Evolutionary conservation across 495 filamentous ascomycete species (phyloP).

Genomic region (Hypoxylon subgilvum): DNA sequence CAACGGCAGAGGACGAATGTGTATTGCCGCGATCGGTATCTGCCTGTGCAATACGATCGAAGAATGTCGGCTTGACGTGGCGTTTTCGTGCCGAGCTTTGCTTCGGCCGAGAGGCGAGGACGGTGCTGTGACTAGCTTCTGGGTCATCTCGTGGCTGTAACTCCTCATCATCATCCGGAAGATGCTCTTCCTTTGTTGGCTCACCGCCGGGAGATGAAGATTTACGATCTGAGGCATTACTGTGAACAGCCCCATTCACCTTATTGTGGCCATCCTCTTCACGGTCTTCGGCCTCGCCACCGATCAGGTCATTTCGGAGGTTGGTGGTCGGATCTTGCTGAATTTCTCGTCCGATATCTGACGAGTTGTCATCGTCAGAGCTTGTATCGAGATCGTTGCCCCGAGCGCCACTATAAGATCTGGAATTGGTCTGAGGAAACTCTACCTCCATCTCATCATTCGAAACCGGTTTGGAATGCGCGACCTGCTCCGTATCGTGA

Average conservation of each 20-base stretch:
- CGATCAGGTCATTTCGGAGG: background rate
- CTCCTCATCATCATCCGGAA: slow-evolving; percentile 2
- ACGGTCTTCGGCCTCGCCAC: background rate
- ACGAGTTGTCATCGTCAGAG: background rate
- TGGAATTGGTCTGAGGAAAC: background rate
- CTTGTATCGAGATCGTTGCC: background rate
- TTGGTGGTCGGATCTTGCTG: slow-evolving; percentile 1
- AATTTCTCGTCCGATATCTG: background rate
- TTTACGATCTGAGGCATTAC: background rate
- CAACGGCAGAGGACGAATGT: slow-evolving; percentile 4
- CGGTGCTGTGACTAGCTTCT: background rate
- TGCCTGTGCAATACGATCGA: slow-evolving; percentile 24
- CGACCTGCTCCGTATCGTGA: background rate
- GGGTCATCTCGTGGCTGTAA: background rate
- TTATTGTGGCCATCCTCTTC: slow-evolving; percentile 1
- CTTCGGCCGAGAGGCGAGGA: slow-evolving; percentile 4
- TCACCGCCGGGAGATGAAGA: background rate
- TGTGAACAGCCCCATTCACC: background rate
- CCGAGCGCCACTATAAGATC: background rate
- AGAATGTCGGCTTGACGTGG: slow-evolving; percentile 33
- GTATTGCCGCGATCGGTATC: background rate
- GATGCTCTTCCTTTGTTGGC: slow-evolving; percentile 6
- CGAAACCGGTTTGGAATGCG: background rate
- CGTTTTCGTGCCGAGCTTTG: slow-evolving; percentile 31
- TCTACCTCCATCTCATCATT: slow-evolving; percentile 6